Evolutionary conservation across 257 asterid species (phyloP).

Genomic region (Sherardia arvensis): DNA sequence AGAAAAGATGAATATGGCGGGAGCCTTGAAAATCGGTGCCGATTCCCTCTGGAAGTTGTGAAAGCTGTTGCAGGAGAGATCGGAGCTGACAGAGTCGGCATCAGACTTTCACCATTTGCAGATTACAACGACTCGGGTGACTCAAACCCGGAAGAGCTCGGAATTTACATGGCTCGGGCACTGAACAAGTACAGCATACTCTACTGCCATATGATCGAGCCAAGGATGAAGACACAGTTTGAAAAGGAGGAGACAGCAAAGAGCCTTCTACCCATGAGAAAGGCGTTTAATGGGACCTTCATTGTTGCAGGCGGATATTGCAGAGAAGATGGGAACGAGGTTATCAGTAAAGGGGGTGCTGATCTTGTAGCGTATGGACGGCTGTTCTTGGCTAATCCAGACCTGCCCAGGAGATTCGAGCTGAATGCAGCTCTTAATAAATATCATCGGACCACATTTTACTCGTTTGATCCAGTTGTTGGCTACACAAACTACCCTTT

Average conservation of each 20-base stretch:
- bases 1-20: constrained; percentile 29
- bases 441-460: constrained; percentile 24
- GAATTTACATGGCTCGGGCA: constrained; percentile 27
- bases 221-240: constrained; percentile 18
- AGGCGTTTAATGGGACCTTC: constrained; percentile 27
- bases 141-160: constrained; percentile 24
- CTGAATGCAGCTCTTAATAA: constrained; percentile 19
- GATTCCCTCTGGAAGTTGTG: constrained; percentile 21
- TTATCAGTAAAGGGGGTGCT: constrained; percentile 10
- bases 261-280: constrained; percentile 22
- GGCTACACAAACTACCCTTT: constrained; percentile 20
- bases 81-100: constrained; percentile 30
- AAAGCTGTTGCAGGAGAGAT: constrained; percentile 20
- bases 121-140: constrained; percentile 20
- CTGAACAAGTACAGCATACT: constrained; percentile 21
- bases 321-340: constrained; percentile 21
- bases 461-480: constrained; percentile 20
- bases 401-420: constrained; percentile 31
- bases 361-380: constrained; percentile 31
- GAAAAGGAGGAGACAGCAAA: constrained; percentile 9
- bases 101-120: constrained; percentile 27
- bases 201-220: constrained; percentile 30
- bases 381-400: constrained; percentile 31
- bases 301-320: constrained; percentile 27
- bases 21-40: constrained; percentile 23